phyloP scores from a whole-genome alignment of 805 yeast genomes.

The Candida broadrunensis region DNA sequence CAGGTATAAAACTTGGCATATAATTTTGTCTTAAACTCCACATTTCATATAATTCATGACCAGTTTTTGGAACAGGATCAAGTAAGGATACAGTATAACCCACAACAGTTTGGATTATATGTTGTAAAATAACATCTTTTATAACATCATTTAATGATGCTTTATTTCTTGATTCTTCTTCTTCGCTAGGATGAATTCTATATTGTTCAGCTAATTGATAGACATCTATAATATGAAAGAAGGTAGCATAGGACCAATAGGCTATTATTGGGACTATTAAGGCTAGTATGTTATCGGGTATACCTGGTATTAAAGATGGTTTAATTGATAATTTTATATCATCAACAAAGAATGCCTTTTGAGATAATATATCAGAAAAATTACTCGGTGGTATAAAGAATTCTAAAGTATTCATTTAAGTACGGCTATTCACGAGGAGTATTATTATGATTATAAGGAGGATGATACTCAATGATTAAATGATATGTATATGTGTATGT shows the following conservation, averaged over 20 bases:
- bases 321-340: constrained; percentile 1
- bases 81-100: constrained; percentile 55
- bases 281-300: constrained; percentile 73
- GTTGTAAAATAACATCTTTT: constrained; percentile 82
- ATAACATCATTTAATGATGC: constrained; percentile 70
- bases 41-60: constrained; percentile 45
- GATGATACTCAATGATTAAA: too few species aligned
- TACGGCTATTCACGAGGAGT: too few species aligned
- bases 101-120: constrained; percentile 71
- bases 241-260: constrained; percentile 75
- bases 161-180: constrained; percentile 70
- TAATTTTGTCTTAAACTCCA: constrained; percentile 43
- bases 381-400: constrained; percentile 10
- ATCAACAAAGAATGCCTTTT: constrained; percentile 5
- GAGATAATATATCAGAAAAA: constrained; percentile 12
- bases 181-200: constrained; percentile 91
- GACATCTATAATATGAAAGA: constrained; percentile 75
- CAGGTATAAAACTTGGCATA: constrained; percentile 44
- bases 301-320: constrained; percentile 38
- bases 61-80: constrained; percentile 57
- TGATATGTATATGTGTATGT: too few species aligned
- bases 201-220: constrained; percentile 75
- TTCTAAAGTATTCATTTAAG: neutral
- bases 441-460: too few species aligned
- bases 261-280: constrained; percentile 72